A percentile compares a stretch with the other conserved stretches of the same genome.
Evolutionary conservation across 306 rosid species (phyloP).

Genomic region (Coriaria nepalensis): DNA sequence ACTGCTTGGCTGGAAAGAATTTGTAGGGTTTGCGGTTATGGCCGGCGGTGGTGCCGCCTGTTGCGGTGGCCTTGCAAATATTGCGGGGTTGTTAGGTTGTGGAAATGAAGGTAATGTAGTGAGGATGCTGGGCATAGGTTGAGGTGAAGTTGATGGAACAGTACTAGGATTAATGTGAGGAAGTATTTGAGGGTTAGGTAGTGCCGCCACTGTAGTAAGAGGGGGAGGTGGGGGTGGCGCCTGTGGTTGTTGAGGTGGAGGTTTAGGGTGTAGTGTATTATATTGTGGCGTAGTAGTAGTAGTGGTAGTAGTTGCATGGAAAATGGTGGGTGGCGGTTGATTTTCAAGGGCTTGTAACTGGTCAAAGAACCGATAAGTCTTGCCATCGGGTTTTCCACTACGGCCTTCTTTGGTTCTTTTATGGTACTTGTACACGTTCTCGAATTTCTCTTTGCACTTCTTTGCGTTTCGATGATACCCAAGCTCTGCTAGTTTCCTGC

Average conservation of each 20-base stretch:
- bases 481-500: constrained; percentile 80
- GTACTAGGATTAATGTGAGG: not conserved
- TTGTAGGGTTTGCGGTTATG: constrained; percentile 12
- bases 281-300: constrained; percentile 40
- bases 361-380: constrained; percentile 69
- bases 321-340: constrained; percentile 21
- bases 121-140: not conserved
- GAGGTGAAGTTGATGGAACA: not conserved
- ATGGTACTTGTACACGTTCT: constrained; percentile 93
- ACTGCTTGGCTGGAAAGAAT: not conserved
- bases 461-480: constrained; percentile 76
- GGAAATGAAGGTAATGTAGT: constrained; percentile 27
- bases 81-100: constrained; percentile 3
- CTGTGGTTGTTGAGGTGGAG: constrained; percentile 18
- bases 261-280: constrained; percentile 13
- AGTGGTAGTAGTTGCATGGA: not conserved
- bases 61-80: not conserved
- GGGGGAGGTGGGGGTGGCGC: constrained; percentile 20
- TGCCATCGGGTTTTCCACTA: constrained; percentile 78
- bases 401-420: constrained; percentile 82
- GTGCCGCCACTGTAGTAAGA: not conserved
- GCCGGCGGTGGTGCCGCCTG: not conserved
- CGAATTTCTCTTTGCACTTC: constrained; percentile 96
- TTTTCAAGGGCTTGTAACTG: constrained; percentile 67
- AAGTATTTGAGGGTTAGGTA: not conserved